Conservation (phyloP, 129 eudicot genomes). For the Centaurea solstitialis region DNA sequence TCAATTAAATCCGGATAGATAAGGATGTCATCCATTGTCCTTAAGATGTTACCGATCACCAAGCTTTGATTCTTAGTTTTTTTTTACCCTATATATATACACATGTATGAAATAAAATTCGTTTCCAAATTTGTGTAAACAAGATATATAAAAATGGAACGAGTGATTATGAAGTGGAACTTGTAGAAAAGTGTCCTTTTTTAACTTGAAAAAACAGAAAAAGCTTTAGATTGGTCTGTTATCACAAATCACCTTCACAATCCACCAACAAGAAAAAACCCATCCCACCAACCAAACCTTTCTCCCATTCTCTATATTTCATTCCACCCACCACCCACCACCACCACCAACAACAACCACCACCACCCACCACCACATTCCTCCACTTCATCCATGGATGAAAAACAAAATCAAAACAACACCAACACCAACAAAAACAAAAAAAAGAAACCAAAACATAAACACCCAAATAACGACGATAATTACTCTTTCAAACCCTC, state of each 20-base stretch:
- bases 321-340: slow-evolving; percentile 5
- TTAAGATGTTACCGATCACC: no score
- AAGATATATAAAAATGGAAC: not conserved
- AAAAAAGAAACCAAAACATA: slow-evolving; percentile 72
- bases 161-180: slow-evolving; percentile 7
- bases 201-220: slow-evolving; percentile 15
- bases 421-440: slow-evolving; percentile 47
- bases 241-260: no score
- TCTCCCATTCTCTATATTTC: not conserved
- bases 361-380: slow-evolving; percentile 11
- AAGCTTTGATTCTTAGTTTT: no score
- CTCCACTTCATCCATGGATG: slow-evolving; percentile 46
- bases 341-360: slow-evolving; percentile 2
- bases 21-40: no score
- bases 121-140: slow-evolving; percentile 1
- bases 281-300: slow-evolving; percentile 30
- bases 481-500: slow-evolving; percentile 75
- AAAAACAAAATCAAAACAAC: slow-evolving; percentile 22
- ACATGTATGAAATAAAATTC: no score
- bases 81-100: no score
- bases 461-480: slow-evolving; percentile 77
- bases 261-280: slow-evolving; percentile 29
- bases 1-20: no score
- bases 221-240: slow-evolving; percentile 24
- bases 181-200: slow-evolving; percentile 16